A percentile compares a stretch with the other conserved stretches of the same genome.
phyloP scores from a whole-genome alignment of 2,329 filamentous ascomycete species.

The Bisporella sp. region DNA sequence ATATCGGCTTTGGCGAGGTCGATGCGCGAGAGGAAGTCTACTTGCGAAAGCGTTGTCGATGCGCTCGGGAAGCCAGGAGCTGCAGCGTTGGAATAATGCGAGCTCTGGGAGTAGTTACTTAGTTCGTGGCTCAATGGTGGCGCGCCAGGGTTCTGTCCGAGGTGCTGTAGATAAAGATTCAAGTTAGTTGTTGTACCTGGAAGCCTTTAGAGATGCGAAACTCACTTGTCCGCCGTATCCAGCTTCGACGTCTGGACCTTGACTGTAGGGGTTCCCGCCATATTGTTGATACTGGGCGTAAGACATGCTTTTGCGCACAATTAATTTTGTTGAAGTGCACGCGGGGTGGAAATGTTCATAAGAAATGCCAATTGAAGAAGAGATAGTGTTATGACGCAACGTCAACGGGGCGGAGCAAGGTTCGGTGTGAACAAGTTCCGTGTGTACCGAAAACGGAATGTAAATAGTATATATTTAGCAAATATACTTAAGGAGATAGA shows the following conservation, averaged over 20 bases:
- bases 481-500: no score
- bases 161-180: neutral
- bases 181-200: neutral
- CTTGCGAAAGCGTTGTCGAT: conserved; percentile 44
- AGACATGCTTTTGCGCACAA: conserved; percentile 44
- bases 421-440: no score
- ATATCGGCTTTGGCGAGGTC: conserved; percentile 62
- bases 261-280: conserved; percentile 53
- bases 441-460: no score
- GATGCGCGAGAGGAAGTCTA: conserved; percentile 63
- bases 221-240: conserved; percentile 24
- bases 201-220: neutral
- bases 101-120: conserved; percentile 16
- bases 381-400: conserved; percentile 5
- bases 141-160: neutral
- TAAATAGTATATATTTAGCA: no score
- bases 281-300: conserved; percentile 52
- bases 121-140: conserved; percentile 1
- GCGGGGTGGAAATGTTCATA: neutral
- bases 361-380: neutral
- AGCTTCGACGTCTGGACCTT: conserved; percentile 36
- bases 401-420: neutral
- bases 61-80: conserved; percentile 15
- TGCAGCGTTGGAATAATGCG: conserved; percentile 21
- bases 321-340: conserved; percentile 13